A percentile compares a stretch with the other conserved stretches of the same genome.
Conservation (phyloP, 805 yeast species). For the Cyberlindnera amylophila region DNA sequence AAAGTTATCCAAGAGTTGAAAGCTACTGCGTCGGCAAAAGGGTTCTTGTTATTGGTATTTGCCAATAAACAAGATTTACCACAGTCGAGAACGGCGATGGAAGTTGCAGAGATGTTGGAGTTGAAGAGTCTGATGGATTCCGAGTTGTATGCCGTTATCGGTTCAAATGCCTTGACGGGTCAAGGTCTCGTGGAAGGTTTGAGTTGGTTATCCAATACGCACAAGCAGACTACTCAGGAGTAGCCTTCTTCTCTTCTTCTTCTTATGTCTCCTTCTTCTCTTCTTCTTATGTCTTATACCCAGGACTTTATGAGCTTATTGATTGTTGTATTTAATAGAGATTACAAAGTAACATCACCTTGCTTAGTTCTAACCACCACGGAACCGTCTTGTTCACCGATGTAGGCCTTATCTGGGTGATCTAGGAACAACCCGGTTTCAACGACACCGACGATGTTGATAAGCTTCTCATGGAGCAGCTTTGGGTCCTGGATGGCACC, state of each 20-base stretch:
- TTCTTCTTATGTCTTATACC: no score
- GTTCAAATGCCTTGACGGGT: conserved; percentile 85
- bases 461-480: conserved; percentile 60
- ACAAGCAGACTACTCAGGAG: conserved; percentile 25
- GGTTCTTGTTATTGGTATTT: conserved; percentile 74
- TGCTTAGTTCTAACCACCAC: conserved; percentile 34
- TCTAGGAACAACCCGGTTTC: conserved; percentile 88
- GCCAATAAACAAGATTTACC: conserved; percentile 96
- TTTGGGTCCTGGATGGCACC: conserved; percentile 59
- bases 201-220: conserved; percentile 77
- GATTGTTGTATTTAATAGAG: background rate
- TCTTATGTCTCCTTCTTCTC: no score
- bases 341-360: conserved; percentile 20
- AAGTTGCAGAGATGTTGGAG: conserved; percentile 68
- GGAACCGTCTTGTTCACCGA: conserved; percentile 80
- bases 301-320: background rate
- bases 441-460: conserved; percentile 84
- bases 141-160: conserved; percentile 84
- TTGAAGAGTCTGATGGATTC: conserved; percentile 53
- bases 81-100: conserved; percentile 84
- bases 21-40: conserved; percentile 43
- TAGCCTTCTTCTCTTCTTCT: no score
- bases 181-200: conserved; percentile 86
- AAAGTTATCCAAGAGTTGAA: conserved; percentile 81
- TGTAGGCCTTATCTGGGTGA: conserved; percentile 73